Percentiles rank a stretch among this genome's conserved stretches.
Evolutionary conservation across 2,329 filamentous ascomycete species (phyloP).

Genomic region (Verticillium isaacii): DNA sequence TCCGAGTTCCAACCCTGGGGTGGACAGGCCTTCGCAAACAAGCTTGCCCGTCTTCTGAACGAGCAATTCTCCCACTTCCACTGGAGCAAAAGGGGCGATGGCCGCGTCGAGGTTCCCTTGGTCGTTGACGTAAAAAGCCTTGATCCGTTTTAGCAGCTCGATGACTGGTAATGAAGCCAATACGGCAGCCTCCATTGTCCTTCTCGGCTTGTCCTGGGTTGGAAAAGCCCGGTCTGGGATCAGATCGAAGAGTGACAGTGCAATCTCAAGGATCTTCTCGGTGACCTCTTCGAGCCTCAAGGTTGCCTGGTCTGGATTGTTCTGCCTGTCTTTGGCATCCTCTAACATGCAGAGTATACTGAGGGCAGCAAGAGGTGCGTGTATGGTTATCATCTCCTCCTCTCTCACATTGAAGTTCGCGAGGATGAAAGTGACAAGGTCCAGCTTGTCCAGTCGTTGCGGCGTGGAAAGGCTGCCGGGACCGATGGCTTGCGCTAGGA

Average conservation of each 20-base stretch:
- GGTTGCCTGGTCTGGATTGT: slow-evolving; percentile 6
- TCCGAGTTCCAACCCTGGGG: slow-evolving; percentile 43
- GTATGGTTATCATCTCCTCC: slow-evolving; percentile 88
- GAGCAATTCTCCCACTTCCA: slow-evolving; percentile 56
- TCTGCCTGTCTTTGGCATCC: slow-evolving; percentile 37
- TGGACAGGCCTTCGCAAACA: slow-evolving; percentile 40
- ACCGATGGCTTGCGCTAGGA: slow-evolving; percentile 58
- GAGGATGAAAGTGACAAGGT: slow-evolving; percentile 76
- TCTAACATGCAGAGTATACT: slow-evolving; percentile 58
- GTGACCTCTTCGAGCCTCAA: slow-evolving; percentile 23
- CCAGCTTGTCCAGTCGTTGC: slow-evolving; percentile 58
- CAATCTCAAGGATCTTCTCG: slow-evolving; percentile 40
- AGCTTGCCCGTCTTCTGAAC: slow-evolving; percentile 54
- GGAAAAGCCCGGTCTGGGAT: slow-evolving; percentile 62
- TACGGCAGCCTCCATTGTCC: slow-evolving; percentile 19
- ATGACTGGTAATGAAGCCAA: slow-evolving; percentile 30
- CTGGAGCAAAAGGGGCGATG: slow-evolving; percentile 52
- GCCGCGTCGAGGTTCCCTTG: slow-evolving; percentile 64
- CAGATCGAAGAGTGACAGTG: slow-evolving; percentile 54
- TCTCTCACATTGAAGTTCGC: slow-evolving; percentile 88
- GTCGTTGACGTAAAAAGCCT: slow-evolving; percentile 63
- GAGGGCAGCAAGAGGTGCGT: slow-evolving; percentile 74
- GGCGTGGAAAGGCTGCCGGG: slow-evolving; percentile 35
- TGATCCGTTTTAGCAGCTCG: slow-evolving; percentile 58
- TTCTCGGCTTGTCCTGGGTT: slow-evolving; percentile 9